Conservation (phyloP, 495 filamentous ascomycete species). For the Acidomyces sp. region DNA sequence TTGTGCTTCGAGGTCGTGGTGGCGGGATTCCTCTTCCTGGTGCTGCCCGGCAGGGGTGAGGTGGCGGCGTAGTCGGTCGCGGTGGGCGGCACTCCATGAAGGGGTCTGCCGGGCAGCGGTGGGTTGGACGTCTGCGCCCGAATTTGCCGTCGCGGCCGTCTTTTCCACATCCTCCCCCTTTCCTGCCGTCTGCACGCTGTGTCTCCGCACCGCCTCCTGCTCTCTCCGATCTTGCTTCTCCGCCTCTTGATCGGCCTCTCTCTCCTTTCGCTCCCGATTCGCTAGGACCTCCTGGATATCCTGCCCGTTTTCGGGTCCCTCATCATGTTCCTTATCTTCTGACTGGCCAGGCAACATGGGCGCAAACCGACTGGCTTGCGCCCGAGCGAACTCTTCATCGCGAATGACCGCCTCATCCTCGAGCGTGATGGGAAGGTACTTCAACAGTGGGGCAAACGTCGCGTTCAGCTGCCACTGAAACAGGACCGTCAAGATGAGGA, state of each 20-base stretch:
- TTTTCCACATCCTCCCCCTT: no score
- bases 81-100: not conserved
- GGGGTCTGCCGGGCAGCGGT: not conserved
- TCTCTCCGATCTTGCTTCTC: slow-evolving; percentile 48
- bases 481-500: slow-evolving; percentile 53
- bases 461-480: slow-evolving; percentile 73
- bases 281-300: slow-evolving; percentile 35
- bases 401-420: slow-evolving; percentile 86
- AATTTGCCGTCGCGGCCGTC: no score
- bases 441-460: slow-evolving; percentile 76
- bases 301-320: slow-evolving; percentile 30
- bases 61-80: not conserved
- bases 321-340: slow-evolving; percentile 30
- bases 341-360: slow-evolving; percentile 31
- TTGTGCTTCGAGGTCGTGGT: slow-evolving; percentile 57
- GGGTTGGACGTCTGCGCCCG: no score
- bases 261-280: slow-evolving; percentile 26
- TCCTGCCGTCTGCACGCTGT: not conserved
- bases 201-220: slow-evolving; percentile 2
- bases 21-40: no score
- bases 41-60: no score
- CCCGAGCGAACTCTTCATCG: slow-evolving; percentile 74
- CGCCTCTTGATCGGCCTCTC: slow-evolving; percentile 32
- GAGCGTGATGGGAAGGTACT: slow-evolving; percentile 85
- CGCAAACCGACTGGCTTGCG: slow-evolving; percentile 44